Percentiles rank a stretch among this genome's conserved stretches.
phyloP scores from a whole-genome alignment of 2,329 filamentous ascomycete species.

The Blastomyces parvus region DNA sequence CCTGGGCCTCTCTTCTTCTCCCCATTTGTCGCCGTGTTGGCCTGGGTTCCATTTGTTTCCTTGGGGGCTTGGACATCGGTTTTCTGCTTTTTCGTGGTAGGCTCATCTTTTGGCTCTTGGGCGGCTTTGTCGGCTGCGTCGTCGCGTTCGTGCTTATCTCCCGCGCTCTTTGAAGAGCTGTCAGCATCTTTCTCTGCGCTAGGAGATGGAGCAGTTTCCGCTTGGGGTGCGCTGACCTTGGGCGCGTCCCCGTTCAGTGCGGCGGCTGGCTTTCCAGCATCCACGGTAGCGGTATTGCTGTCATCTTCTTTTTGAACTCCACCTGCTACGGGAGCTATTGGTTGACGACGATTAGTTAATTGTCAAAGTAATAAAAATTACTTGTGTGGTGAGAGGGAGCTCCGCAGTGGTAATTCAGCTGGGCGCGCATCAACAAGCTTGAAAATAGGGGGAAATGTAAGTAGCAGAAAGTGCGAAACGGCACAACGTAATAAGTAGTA shows the following conservation, averaged over 20 bases:
- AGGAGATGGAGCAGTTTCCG: background rate
- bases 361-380: background rate
- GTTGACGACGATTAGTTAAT: background rate
- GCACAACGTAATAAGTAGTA: background rate
- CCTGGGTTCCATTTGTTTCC: constrained; percentile 15
- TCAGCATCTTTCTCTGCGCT: background rate
- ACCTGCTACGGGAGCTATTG: background rate
- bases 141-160: constrained; percentile 8
- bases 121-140: background rate
- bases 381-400: background rate
- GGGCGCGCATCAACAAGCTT: background rate
- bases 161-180: constrained; percentile 4
- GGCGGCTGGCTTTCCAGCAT: background rate
- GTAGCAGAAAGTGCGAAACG: background rate
- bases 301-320: background rate
- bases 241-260: background rate
- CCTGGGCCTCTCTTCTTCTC: constrained; percentile 24
- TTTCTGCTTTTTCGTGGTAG: constrained; percentile 30
- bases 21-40: constrained; percentile 17
- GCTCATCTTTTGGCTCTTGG: constrained; percentile 14
- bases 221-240: constrained; percentile 4
- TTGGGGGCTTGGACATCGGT: constrained; percentile 15
- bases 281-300: background rate
- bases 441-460: background rate
- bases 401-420: background rate